Evolutionary conservation across 1,284 basidiomycete species (phyloP), one percentile per base, ranked within the genome.

Genomic region (Ganoderma lucidum): DNA sequence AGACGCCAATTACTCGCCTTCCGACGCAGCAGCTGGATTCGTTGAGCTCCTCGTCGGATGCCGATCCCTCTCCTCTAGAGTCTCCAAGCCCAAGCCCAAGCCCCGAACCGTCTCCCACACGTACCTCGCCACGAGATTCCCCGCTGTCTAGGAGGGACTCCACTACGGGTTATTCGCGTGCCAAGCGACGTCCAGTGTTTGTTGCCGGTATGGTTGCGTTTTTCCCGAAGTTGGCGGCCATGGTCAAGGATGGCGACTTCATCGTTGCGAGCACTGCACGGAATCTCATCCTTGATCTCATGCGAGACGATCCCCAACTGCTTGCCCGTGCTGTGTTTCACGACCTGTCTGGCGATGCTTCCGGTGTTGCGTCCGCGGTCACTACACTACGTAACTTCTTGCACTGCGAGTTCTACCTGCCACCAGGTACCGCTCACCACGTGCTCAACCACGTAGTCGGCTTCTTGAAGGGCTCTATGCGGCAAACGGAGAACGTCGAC

Each of bases 381-480:
- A 78, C 84, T 4, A 82, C 84, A 56, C 78, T 94, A 69, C 83
- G 86, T 44, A 80, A 85, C 39, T 83, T 90, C 72, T 72, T 92
- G 14, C 89, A 92, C 75, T 80, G 88, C 35, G 85, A 85, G 63
- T 78, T 82, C 9, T 71, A 80, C 2, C 79, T 92, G 9, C 92
- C 93, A 2, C 93, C 92, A 0, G 84, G 87, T 0, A 85, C 91
- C 80, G 84, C 91, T 0, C 89, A 94, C 77, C 82, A 87, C 68
- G 80, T 92, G 3, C 87, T 94, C 79, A 94, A 93, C 75, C 85
- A 90, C 72, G 77, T 94, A 6, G 86, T 89, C 8, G 93, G 93
- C 1, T 91, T 89, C 71, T 78, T 95, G 71, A 94, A 93, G 76
- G 81, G 83, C 58, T 75, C 83, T 10, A 79, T 89, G n/a, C 85